These are phyloP conservation scores for Nepenthes alata DNA, from an alignment of 179 eudicot genomes.

Conservation along the genomic window DNA sequence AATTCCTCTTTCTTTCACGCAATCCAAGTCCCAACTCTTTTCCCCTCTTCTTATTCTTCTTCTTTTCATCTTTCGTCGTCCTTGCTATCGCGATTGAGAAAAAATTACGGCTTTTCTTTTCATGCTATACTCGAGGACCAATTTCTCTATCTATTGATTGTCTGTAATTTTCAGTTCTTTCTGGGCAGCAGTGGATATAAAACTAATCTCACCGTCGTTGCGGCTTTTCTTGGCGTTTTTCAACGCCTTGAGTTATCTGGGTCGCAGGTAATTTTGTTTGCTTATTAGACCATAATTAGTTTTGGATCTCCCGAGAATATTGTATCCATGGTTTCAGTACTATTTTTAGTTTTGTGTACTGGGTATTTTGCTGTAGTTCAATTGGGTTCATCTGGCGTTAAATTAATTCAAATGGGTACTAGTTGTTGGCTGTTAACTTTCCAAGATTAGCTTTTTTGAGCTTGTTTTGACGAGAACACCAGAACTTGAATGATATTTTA, in stretches of 20 bases:
- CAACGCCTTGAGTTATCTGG: not conserved
- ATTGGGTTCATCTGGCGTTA: not conserved
- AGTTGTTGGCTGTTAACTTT: not conserved
- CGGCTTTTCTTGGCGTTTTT: not conserved
- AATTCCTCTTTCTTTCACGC: constrained; percentile 4
- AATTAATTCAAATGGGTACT: not conserved
- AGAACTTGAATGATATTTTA: too few relatives aligned
- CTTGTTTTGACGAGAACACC: not conserved
- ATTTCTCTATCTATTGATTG: not conserved
- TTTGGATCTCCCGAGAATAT: not conserved
- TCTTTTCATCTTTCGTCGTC: not conserved
- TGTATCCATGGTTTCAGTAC: not conserved
- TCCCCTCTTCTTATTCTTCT: not conserved
- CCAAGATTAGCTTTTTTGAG: not conserved
- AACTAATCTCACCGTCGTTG: not conserved
- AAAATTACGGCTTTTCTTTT: not conserved
- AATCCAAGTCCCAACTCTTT: constrained; percentile 3
- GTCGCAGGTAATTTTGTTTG: not conserved
- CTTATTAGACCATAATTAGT: not conserved
- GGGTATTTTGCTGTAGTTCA: not conserved
- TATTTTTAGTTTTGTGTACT: not conserved
- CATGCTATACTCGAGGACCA: not conserved
- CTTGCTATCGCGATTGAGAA: not conserved
- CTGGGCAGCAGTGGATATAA: not conserved
- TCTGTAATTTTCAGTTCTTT: not conserved